Conservation (phyloP, 2,329 filamentous ascomycete genomes). For the Sordariomycetes sp. region DNA sequence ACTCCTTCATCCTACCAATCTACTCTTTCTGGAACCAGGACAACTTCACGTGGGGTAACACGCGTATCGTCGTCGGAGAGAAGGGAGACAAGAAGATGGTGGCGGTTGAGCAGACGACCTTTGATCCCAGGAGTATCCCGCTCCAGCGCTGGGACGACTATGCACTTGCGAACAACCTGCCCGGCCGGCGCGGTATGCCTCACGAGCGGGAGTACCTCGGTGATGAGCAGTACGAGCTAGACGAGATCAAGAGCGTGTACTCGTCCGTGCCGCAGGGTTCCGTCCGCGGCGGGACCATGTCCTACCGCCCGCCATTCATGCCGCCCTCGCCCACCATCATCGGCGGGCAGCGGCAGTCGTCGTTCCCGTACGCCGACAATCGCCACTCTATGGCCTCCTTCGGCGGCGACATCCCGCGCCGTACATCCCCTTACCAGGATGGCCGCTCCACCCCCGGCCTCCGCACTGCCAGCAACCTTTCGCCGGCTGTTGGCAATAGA, state of each 20-base stretch:
- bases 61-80: conserved; percentile 91
- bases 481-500: conserved; percentile 29
- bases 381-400: conserved; percentile 66
- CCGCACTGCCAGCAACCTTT: conserved; percentile 34
- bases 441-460: conserved; percentile 51
- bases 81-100: conserved; percentile 86
- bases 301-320: conserved; percentile 64
- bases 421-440: conserved; percentile 50
- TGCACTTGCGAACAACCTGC: conserved; percentile 73
- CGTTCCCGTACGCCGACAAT: conserved; percentile 40
- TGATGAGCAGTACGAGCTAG: conserved; percentile 84
- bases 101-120: conserved; percentile 72
- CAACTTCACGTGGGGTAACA: conserved; percentile 98
- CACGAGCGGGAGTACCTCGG: conserved; percentile 59
- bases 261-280: conserved; percentile 85
- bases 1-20: conserved; percentile 79
- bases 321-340: conserved; percentile 68
- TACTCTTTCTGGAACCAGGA: conserved; percentile 99
- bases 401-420: conserved; percentile 38
- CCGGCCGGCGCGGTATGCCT: conserved; percentile 70
- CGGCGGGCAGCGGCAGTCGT: conserved; percentile 23
- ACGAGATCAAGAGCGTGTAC: conserved; percentile 95
- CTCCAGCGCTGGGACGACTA: conserved; percentile 98
- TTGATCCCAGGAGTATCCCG: conserved; percentile 86
- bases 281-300: conserved; percentile 53